phyloP scores from a whole-genome alignment of 768 basidiomycete genomes.

The Antrodiella citrinella region DNA sequence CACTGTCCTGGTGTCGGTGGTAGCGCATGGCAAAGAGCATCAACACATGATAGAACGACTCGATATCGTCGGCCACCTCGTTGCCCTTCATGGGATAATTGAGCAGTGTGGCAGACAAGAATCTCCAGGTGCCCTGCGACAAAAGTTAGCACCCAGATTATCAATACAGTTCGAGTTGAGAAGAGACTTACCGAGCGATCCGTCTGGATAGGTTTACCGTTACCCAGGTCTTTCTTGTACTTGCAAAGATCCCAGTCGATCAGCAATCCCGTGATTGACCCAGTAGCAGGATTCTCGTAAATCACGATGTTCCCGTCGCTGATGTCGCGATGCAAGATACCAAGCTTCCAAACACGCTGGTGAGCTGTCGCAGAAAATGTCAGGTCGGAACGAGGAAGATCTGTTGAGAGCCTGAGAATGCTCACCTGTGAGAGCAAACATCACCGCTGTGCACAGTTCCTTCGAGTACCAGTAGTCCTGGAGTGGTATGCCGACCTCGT shows the following conservation, averaged over 20 bases:
- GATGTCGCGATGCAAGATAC: no score
- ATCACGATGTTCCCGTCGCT: no score
- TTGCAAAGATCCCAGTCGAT: constrained; percentile 11
- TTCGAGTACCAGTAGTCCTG: no score
- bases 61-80: constrained; percentile 1
- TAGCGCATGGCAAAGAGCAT: neutral
- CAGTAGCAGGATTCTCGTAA: no score
- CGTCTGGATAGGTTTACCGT: neutral
- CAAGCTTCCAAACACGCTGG: no score
- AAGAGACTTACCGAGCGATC: neutral
- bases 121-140: constrained; percentile 4
- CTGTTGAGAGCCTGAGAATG: no score
- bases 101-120: neutral
- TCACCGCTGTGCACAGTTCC: no score
- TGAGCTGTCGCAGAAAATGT: no score
- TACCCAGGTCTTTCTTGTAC: constrained; percentile 3
- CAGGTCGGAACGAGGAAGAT: no score
- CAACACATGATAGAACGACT: neutral
- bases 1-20: neutral
- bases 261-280: constrained; percentile 4
- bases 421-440: no score
- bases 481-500: no score
- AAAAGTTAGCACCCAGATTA: neutral
- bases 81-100: neutral
- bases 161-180: neutral